phyloP scores from a whole-genome alignment of 164 flowering plant species.

The Echeveria elegans region DNA sequence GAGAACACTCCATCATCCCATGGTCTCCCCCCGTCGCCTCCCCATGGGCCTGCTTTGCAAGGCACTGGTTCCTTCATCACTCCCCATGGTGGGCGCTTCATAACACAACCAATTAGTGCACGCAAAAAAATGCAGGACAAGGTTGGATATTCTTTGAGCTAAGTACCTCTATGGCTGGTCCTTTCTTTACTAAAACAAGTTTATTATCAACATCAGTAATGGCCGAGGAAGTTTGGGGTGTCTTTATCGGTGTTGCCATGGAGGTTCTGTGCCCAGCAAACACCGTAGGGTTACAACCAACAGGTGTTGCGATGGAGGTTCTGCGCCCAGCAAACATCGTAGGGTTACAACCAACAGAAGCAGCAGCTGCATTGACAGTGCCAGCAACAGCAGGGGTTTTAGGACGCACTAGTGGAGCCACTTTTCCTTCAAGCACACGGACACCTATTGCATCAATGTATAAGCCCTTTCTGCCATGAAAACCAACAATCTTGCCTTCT shows the following conservation, averaged over 20 bases:
- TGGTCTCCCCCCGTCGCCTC: slow-evolving; percentile 71
- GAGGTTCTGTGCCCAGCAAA: not conserved
- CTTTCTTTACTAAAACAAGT: slow-evolving; percentile 23
- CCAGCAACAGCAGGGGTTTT: slow-evolving; percentile 9
- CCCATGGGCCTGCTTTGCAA: slow-evolving; percentile 78
- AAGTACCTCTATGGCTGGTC: slow-evolving; percentile 37
- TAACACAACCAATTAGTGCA: too few species aligned
- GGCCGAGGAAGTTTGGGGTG: not conserved
- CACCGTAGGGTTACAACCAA: not conserved
- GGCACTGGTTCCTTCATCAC: slow-evolving; percentile 59
- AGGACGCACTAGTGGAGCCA: slow-evolving; percentile 18
- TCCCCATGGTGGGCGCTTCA: slow-evolving; percentile 27
- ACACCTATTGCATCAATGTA: slow-evolving; percentile 72
- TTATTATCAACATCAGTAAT: slow-evolving; percentile 17
- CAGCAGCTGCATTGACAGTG: not conserved
- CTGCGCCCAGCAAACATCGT: not conserved
- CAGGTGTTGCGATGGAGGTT: too few species aligned
- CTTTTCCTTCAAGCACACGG: slow-evolving; percentile 50
- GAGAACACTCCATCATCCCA: slow-evolving; percentile 89
- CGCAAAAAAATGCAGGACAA: too few species aligned
- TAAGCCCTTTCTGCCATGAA: slow-evolving; percentile 67
- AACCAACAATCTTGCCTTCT: slow-evolving; percentile 64
- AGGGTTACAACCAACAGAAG: slow-evolving; percentile 4
- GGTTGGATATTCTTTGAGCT: not conserved
- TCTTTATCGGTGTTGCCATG: not conserved